Percentiles rank a stretch among this genome's conserved stretches.
These are phyloP conservation scores for Sanghuangporus baumii DNA, from an alignment of 1,284 basidiomycete species.

Conservation along the genomic window DNA sequence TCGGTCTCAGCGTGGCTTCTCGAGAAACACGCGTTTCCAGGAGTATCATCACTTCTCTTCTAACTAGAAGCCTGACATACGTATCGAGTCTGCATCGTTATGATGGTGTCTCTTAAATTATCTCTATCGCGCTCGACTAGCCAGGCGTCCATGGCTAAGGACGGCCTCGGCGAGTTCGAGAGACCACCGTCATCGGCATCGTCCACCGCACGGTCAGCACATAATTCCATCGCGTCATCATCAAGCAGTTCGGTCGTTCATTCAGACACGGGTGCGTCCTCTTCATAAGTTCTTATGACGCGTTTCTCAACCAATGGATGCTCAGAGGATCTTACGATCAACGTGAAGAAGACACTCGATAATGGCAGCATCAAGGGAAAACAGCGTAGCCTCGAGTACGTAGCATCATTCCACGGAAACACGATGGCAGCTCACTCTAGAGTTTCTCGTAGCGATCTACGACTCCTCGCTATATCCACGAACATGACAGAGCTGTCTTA, in stretches of 20 bases:
- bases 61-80: constrained; percentile 24
- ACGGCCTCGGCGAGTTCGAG: constrained; percentile 11
- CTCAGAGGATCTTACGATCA: constrained; percentile 66
- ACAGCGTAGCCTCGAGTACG: constrained; percentile 50
- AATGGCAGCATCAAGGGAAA: constrained; percentile 36
- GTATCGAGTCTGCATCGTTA: constrained; percentile 4
- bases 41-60: background rate
- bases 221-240: constrained; percentile 11
- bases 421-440: constrained; percentile 1
- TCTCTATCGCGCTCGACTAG: constrained; percentile 16
- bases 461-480: constrained; percentile 69
- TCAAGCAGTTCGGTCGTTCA: constrained; percentile 8
- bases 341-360: constrained; percentile 39
- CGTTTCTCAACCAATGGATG: background rate
- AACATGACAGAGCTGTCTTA: constrained; percentile 80
- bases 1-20: constrained; percentile 1
- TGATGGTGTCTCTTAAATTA: constrained; percentile 16
- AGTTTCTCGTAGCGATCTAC: constrained; percentile 50
- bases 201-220: constrained; percentile 4
- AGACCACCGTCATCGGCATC: constrained; percentile 8
- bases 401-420: constrained; percentile 2
- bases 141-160: background rate
- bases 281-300: background rate
- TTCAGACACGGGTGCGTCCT: constrained; percentile 10
- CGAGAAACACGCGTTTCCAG: background rate